Evolutionary conservation across 805 yeast species (phyloP).

Genomic region (Torulaspora maleeae): DNA sequence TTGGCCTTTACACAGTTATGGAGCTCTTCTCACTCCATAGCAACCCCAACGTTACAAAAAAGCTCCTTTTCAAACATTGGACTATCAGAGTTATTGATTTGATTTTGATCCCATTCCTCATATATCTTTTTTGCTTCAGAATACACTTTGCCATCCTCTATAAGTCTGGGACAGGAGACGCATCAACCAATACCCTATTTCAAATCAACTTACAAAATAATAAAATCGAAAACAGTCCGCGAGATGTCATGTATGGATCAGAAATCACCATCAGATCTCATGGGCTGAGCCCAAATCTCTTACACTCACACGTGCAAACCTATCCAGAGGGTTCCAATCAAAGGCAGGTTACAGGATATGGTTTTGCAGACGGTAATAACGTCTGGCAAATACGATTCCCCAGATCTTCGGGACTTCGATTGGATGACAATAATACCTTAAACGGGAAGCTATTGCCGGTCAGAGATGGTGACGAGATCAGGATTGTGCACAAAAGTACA

Average conservation of each 20-base stretch:
- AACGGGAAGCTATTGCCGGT: slow-evolving; percentile 31
- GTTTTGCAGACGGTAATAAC: slow-evolving; percentile 69
- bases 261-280: slow-evolving; percentile 48
- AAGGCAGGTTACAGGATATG: slow-evolving; percentile 75
- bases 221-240: slow-evolving; percentile 60
- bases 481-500: slow-evolving; percentile 60
- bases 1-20: slow-evolving; percentile 54
- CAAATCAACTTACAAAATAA: slow-evolving; percentile 79
- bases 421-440: slow-evolving; percentile 31
- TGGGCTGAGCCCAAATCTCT: slow-evolving; percentile 66
- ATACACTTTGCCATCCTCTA: slow-evolving; percentile 72
- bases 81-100: slow-evolving; percentile 55
- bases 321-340: slow-evolving; percentile 77
- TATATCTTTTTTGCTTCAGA: slow-evolving; percentile 71
- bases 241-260: slow-evolving; percentile 60
- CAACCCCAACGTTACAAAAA: slow-evolving; percentile 38
- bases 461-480: slow-evolving; percentile 54
- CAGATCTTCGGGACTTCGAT: slow-evolving; percentile 35
- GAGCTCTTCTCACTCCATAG: slow-evolving; percentile 48
- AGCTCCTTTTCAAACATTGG: slow-evolving; percentile 62
- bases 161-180: slow-evolving; percentile 89
- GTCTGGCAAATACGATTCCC: slow-evolving; percentile 58
- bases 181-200: slow-evolving; percentile 81
- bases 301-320: slow-evolving; percentile 68
- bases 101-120: slow-evolving; percentile 63